phyloP scores from a whole-genome alignment of 2,329 filamentous ascomycete genomes.

The Tolypocladium pustulatum region DNA sequence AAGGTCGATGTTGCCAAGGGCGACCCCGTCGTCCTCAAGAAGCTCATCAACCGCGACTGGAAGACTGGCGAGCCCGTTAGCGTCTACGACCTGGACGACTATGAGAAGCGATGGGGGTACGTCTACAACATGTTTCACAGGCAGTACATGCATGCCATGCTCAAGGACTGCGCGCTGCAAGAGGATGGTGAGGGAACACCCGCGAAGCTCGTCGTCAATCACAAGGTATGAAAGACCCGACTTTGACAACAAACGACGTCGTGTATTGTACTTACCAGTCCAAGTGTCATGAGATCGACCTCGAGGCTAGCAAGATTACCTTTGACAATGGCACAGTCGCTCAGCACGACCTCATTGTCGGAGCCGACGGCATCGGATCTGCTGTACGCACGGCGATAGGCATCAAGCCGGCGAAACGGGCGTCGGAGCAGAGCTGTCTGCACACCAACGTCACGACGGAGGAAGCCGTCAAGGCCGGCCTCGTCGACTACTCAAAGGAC shows the following conservation, averaged over 20 bases:
- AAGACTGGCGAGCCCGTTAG: constrained; percentile 55
- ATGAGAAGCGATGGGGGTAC: constrained; percentile 54
- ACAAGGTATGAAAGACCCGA: constrained; percentile 27
- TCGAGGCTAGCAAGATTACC: constrained; percentile 34
- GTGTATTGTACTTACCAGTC: background rate
- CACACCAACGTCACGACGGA: constrained; percentile 55
- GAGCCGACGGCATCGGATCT: constrained; percentile 59
- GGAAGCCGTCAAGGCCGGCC: constrained; percentile 46
- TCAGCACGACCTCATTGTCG: constrained; percentile 50
- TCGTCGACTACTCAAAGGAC: constrained; percentile 52
- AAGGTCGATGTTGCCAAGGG: constrained; percentile 52
- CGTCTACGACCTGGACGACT: constrained; percentile 53
- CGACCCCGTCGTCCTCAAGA: constrained; percentile 53
- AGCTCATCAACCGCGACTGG: constrained; percentile 62
- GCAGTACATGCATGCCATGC: constrained; percentile 58
- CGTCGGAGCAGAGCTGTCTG: constrained; percentile 50
- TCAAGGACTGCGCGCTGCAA: constrained; percentile 47
- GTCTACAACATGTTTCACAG: constrained; percentile 62
- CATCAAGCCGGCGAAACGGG: constrained; percentile 47
- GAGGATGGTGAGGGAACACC: constrained; percentile 42
- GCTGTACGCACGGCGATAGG: constrained; percentile 52
- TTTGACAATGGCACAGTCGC: constrained; percentile 41
- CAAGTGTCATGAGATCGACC: constrained; percentile 39
- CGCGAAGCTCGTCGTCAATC: constrained; percentile 43
- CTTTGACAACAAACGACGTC: background rate